phyloP scores from a whole-genome alignment of 805 yeast species.

The Yamadazyma akitaensis region DNA sequence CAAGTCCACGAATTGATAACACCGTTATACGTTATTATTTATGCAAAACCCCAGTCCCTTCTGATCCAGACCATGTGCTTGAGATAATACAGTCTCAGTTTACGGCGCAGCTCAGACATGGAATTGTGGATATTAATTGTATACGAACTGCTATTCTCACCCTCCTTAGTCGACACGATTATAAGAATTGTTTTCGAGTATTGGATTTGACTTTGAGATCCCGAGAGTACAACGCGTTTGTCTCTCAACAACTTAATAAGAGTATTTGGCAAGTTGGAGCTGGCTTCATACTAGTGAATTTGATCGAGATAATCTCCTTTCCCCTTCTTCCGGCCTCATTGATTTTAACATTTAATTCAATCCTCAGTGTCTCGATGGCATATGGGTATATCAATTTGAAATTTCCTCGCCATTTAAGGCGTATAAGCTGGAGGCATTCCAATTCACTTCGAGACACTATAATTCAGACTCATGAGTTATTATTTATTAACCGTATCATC shows the following conservation, averaged over 20 bases:
- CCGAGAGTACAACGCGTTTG: background rate
- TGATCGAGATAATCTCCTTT: background rate
- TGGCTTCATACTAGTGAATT: background rate
- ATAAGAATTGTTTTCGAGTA: conserved; percentile 23
- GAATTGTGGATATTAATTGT: conserved; percentile 3
- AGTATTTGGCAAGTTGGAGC: background rate
- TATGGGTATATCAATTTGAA: conserved; percentile 8
- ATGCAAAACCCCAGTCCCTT: conserved; percentile 4
- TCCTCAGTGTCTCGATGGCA: background rate
- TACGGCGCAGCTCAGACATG: background rate
- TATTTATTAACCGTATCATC: conserved; percentile 30
- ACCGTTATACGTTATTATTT: conserved; percentile 3
- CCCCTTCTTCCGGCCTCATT: background rate
- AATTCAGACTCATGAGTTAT: conserved; percentile 29
- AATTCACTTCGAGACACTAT: conserved; percentile 23
- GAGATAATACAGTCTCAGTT: background rate
- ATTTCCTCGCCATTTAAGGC: conserved; percentile 16
- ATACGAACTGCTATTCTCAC: conserved; percentile 16
- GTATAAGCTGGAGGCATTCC: conserved; percentile 40
- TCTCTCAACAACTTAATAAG: background rate
- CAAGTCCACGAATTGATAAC: background rate
- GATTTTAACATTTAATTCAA: background rate
- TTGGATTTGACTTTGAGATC: conserved; percentile 17
- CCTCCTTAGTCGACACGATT: conserved; percentile 26
- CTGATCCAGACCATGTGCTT: conserved; percentile 5